Conservation (phyloP, 805 yeast species). For the Cyberlindnera bimundalis region DNA sequence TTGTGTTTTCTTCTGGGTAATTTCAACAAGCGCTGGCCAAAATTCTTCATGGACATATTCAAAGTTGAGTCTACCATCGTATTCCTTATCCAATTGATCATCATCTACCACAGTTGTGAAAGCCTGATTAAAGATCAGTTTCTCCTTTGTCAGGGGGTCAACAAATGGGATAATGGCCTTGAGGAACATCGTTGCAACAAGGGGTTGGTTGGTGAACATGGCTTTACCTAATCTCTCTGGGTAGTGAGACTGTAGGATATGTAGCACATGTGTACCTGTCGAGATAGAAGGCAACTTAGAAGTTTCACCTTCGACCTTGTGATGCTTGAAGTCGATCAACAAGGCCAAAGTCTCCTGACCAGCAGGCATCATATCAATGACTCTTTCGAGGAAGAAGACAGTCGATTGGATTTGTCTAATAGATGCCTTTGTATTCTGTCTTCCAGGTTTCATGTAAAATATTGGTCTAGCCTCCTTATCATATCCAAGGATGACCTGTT, state of each 20-base stretch:
- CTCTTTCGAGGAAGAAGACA: conserved; percentile 86
- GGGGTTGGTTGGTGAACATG: conserved; percentile 83
- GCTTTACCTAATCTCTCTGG: conserved; percentile 96
- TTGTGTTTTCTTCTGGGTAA: conserved; percentile 53
- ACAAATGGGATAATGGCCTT: conserved; percentile 90
- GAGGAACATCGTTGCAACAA: conserved; percentile 86
- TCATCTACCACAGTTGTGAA: conserved; percentile 75
- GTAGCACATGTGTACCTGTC: conserved; percentile 84
- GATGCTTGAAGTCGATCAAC: conserved; percentile 84
- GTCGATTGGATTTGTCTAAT: conserved; percentile 88
- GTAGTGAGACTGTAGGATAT: conserved; percentile 91
- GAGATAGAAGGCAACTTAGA: conserved; percentile 80
- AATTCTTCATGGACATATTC: conserved; percentile 74
- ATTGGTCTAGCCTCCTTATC: conserved; percentile 84
- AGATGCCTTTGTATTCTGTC: conserved; percentile 89
- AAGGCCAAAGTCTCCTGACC: conserved; percentile 92
- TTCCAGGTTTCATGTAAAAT: conserved; percentile 84
- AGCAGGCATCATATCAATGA: conserved; percentile 88
- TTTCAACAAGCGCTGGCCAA: conserved; percentile 65
- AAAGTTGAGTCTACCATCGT: conserved; percentile 81
- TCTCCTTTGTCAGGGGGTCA: conserved; percentile 91
- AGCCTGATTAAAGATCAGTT: conserved; percentile 85
- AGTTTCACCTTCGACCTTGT: conserved; percentile 38
- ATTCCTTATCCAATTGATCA: conserved; percentile 75
- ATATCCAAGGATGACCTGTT: conserved; percentile 83